Percentiles rank a stretch among this genome's conserved stretches.
These are phyloP conservation scores for Mycena metata DNA, from an alignment of 768 basidiomycete species.

Conservation along the genomic window DNA sequence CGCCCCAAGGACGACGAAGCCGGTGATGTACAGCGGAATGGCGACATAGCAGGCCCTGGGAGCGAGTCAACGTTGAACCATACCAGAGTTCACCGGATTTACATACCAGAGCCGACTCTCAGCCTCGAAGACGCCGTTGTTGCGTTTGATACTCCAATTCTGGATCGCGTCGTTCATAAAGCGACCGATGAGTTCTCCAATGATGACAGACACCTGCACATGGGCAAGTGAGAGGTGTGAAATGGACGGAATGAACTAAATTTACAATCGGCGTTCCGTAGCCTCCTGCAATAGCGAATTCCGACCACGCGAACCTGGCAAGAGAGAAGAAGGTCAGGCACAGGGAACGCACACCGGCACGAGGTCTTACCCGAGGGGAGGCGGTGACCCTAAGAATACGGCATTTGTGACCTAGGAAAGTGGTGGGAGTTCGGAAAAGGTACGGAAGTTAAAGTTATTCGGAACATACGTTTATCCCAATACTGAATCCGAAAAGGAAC, in stretches of 20 bases:
- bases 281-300: slow-evolving; percentile 61
- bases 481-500: slow-evolving; percentile 73
- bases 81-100: slow-evolving; percentile 27
- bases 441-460: background rate
- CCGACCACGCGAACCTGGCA: too few species aligned
- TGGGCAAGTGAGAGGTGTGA: background rate
- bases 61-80: background rate
- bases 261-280: slow-evolving; percentile 68
- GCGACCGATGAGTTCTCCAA: slow-evolving; percentile 66
- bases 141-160: slow-evolving; percentile 58
- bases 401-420: slow-evolving; percentile 68
- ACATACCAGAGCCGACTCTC: slow-evolving; percentile 72
- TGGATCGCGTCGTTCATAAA: slow-evolving; percentile 68
- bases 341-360: slow-evolving; percentile 39
- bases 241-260: slow-evolving; percentile 33
- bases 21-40: slow-evolving; percentile 64
- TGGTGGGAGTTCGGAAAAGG: background rate
- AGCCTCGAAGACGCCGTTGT: slow-evolving; percentile 70
- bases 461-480: slow-evolving; percentile 66
- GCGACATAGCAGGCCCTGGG: slow-evolving; percentile 66
- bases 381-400: slow-evolving; percentile 70
- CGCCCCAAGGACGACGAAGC: slow-evolving; percentile 66
- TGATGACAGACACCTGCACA: slow-evolving; percentile 62
- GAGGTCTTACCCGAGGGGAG: slow-evolving; percentile 65
- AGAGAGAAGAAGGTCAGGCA: too few species aligned